Conservation (phyloP, 352 stramenopile genomes). For the Phytophthora pistaciae region DNA sequence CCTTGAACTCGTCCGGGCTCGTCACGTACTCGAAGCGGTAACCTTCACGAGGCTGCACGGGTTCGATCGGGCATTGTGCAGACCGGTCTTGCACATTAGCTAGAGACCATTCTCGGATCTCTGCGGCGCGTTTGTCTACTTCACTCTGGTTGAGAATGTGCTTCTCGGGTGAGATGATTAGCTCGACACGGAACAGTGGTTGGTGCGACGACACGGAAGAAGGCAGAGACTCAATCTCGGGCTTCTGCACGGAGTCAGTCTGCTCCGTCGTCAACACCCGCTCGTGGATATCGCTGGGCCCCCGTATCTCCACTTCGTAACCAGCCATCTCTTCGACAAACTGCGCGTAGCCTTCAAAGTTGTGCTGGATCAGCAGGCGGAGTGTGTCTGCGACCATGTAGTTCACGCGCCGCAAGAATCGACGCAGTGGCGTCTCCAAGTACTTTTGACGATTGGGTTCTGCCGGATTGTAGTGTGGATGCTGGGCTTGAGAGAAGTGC, state of each 20-base stretch:
- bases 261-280: conserved; percentile 6
- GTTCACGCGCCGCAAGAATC: conserved; percentile 81
- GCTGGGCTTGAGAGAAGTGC: conserved; percentile 62
- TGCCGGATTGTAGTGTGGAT: conserved; percentile 66
- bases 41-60: conserved; percentile 50
- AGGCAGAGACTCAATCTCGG: conserved; percentile 3
- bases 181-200: conserved; percentile 77
- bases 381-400: conserved; percentile 87
- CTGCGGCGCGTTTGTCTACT: conserved; percentile 54
- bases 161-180: conserved; percentile 69
- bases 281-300: conserved; percentile 58
- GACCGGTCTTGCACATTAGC: conserved; percentile 59
- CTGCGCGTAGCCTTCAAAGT: conserved; percentile 73
- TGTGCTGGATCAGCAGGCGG: conserved; percentile 64
- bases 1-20: conserved; percentile 68
- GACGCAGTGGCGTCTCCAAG: conserved; percentile 57
- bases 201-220: conserved; percentile 43
- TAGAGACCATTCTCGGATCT: conserved; percentile 76
- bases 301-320: conserved; percentile 63
- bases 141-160: conserved; percentile 63
- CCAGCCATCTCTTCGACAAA: conserved; percentile 78
- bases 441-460: conserved; percentile 81
- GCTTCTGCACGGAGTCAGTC: conserved; percentile 9
- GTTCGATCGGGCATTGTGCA: conserved; percentile 64
- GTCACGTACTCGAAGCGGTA: conserved; percentile 87